A percentile compares a stretch with the other conserved stretches of the same genome.
Conservation (phyloP, 306 rosid species). For the Lathyrus oleraceus region DNA sequence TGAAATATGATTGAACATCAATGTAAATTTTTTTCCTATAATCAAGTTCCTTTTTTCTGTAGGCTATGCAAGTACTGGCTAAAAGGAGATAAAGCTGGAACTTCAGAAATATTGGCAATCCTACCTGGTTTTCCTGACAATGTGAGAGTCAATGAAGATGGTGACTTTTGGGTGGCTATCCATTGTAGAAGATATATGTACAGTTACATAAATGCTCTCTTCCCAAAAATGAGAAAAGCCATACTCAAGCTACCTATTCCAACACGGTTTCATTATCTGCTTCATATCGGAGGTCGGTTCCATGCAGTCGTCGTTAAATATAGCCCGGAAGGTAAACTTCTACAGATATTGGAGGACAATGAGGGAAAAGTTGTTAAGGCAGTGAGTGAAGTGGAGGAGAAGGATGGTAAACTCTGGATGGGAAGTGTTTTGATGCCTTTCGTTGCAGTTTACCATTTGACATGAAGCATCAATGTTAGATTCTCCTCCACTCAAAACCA, state of each 20-base stretch:
- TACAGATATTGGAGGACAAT: slow-evolving; percentile 70
- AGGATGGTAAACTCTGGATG: slow-evolving; percentile 84
- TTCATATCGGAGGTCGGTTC: slow-evolving; percentile 58
- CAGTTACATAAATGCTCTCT: slow-evolving; percentile 41
- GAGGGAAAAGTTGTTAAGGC: slow-evolving; percentile 73
- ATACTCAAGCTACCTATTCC: slow-evolving; percentile 72
- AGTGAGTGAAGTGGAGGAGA: slow-evolving; percentile 80
- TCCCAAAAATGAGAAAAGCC: slow-evolving; percentile 59
- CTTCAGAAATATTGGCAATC: slow-evolving; percentile 59
- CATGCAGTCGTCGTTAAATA: slow-evolving; percentile 58
- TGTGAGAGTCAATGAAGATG: slow-evolving; percentile 62
- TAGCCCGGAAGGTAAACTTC: slow-evolving; percentile 73
- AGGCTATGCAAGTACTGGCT: slow-evolving; percentile 70
- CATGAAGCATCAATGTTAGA: slow-evolving; percentile 28
- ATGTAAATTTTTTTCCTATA: background rate
- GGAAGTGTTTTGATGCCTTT: slow-evolving; percentile 81
- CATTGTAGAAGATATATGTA: slow-evolving; percentile 50
- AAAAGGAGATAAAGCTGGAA: slow-evolving; percentile 78
- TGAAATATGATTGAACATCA: background rate
- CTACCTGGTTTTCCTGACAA: slow-evolving; percentile 84
- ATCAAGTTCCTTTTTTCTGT: background rate
- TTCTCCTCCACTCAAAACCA: background rate
- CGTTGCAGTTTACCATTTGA: slow-evolving; percentile 68
- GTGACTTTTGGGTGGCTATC: slow-evolving; percentile 80
- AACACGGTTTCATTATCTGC: slow-evolving; percentile 47